These are phyloP conservation scores for Leishmania gerbilli DNA, from an alignment of 208 protist genomes.

Conservation along the genomic window DNA sequence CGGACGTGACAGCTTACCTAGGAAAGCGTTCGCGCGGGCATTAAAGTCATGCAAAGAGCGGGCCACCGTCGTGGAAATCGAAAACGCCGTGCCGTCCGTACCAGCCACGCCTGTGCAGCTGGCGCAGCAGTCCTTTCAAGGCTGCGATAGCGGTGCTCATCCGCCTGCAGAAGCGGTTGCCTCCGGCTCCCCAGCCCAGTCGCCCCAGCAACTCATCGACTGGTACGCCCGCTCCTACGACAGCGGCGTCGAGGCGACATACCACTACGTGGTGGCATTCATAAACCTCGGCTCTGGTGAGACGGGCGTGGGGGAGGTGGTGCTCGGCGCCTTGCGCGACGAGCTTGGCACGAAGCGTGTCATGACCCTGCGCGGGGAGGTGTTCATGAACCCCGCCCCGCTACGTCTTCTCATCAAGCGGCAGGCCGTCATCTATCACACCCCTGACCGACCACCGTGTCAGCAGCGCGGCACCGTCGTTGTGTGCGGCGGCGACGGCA, in stretches of 20 bases:
- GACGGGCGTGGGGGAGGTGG: slow-evolving; percentile 24
- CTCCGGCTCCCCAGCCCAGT: neutral
- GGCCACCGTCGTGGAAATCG: slow-evolving; percentile 22
- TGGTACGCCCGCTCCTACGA: slow-evolving; percentile 22
- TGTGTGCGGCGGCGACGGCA: slow-evolving; percentile 84
- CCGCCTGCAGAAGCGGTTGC: neutral
- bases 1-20: neutral
- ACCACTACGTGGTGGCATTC: slow-evolving; percentile 60
- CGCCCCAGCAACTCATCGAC: slow-evolving; percentile 6
- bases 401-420: slow-evolving; percentile 60
- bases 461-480: slow-evolving; percentile 73
- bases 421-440: slow-evolving; percentile 54
- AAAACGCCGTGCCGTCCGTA: slow-evolving; percentile 2
- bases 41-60: neutral
- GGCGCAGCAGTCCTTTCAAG: slow-evolving; percentile 2
- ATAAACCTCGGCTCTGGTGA: slow-evolving; percentile 80
- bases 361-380: slow-evolving; percentile 37
- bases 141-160: neutral
- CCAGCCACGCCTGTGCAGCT: slow-evolving; percentile 3
- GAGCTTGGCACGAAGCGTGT: slow-evolving; percentile 62
- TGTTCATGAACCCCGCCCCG: slow-evolving; percentile 54
- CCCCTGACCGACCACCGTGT: slow-evolving; percentile 3
- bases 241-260: slow-evolving; percentile 33
- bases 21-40: neutral
- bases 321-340: slow-evolving; percentile 40